Percentiles rank a stretch among this genome's conserved stretches.
Conservation (phyloP, 1,139 yeast species). For the Blastobotrys petasosporus region DNA sequence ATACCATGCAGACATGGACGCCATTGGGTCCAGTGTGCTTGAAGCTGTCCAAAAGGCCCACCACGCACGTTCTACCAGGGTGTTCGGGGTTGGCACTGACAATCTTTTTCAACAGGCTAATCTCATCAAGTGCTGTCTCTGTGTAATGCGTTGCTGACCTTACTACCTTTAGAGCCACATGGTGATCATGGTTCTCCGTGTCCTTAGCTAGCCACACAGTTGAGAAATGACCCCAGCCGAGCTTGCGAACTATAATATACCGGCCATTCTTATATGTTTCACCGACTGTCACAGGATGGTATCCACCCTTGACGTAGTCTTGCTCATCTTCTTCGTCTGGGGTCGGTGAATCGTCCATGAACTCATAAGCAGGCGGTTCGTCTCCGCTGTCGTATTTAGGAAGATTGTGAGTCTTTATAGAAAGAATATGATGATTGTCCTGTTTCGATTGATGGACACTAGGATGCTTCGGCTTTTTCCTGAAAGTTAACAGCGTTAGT, state of each 20-base stretch:
- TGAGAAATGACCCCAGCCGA: conserved; percentile 91
- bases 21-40: conserved; percentile 79
- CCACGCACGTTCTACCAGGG: conserved; percentile 68
- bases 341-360: conserved; percentile 1
- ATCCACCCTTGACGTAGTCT: conserved; percentile 79
- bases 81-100: conserved; percentile 49
- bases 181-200: conserved; percentile 36
- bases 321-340: conserved; percentile 58
- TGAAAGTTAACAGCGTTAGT: not conserved
- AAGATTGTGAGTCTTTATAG: conserved; percentile 8
- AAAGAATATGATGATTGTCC: conserved; percentile 20
- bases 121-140: conserved; percentile 84
- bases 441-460: conserved; percentile 19
- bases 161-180: conserved; percentile 81
- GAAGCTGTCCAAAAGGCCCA: conserved; percentile 66
- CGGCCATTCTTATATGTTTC: conserved; percentile 54
- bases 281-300: conserved; percentile 77
- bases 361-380: conserved; percentile 14
- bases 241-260: conserved; percentile 65
- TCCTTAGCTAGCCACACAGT: conserved; percentile 86
- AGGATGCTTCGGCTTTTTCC: conserved; percentile 3
- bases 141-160: conserved; percentile 63
- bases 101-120: conserved; percentile 50
- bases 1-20: conserved; percentile 79
- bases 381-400: conserved; percentile 11